Evolutionary conservation across 768 basidiomycete species (phyloP).

Genomic region (Boletellus ananiceps): DNA sequence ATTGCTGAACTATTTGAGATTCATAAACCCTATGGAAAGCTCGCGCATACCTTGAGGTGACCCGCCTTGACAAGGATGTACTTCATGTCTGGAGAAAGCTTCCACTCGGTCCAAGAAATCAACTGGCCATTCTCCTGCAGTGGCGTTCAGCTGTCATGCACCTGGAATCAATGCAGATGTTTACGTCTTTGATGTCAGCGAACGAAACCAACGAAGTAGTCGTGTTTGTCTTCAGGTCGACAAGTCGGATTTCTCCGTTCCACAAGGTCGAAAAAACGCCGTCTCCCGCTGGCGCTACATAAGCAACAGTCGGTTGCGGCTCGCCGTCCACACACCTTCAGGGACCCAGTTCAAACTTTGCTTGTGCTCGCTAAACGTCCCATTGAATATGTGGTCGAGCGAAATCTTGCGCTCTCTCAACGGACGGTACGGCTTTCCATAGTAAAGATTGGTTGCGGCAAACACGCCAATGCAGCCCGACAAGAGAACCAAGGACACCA

Average conservation of each 20-base stretch:
- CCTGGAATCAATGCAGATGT: slow-evolving; percentile 9
- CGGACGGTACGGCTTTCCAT: slow-evolving; percentile 46
- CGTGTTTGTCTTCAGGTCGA: slow-evolving; percentile 73
- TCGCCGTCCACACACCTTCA: slow-evolving; percentile 58
- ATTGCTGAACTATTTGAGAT: slow-evolving; percentile 58
- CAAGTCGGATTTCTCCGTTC: slow-evolving; percentile 66
- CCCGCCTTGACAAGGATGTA: slow-evolving; percentile 81
- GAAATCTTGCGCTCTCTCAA: slow-evolving; percentile 64
- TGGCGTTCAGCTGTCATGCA: slow-evolving; percentile 1
- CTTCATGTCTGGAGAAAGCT: slow-evolving; percentile 87
- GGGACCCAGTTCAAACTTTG: slow-evolving; percentile 77
- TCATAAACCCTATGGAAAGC: background rate
- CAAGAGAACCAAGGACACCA: slow-evolving; percentile 55
- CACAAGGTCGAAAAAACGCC: slow-evolving; percentile 76
- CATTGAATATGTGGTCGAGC: slow-evolving; percentile 91
- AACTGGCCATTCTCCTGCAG: slow-evolving; percentile 50
- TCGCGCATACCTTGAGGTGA: slow-evolving; percentile 54
- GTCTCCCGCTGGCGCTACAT: slow-evolving; percentile 70
- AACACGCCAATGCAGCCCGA: slow-evolving; percentile 71
- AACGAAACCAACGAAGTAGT: slow-evolving; percentile 57
- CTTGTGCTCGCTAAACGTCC: slow-evolving; percentile 60
- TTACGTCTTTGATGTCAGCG: slow-evolving; percentile 62
- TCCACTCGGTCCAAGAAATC: slow-evolving; percentile 60
- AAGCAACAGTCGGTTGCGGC: background rate
- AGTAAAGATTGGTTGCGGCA: slow-evolving; percentile 66